Conservation (phyloP, 208 protist species). For the Wallacemonas sp. region DNA sequence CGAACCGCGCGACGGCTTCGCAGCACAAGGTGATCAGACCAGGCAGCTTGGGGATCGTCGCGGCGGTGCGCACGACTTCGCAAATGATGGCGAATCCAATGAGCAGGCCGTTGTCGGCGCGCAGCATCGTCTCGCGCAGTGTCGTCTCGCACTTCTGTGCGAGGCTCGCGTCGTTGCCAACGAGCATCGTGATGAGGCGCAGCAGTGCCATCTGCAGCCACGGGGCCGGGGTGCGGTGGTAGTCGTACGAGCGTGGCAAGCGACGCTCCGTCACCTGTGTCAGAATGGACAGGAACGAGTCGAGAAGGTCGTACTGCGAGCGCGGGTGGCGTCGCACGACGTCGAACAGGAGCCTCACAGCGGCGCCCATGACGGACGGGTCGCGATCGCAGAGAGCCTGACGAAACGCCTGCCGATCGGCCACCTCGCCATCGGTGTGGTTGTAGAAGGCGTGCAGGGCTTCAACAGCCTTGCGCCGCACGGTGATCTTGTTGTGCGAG, state of each 20-base stretch:
- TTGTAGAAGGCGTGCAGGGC: conserved; percentile 88
- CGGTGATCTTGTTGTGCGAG: conserved; percentile 56
- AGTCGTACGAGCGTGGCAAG: conserved; percentile 93
- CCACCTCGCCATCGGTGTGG: conserved; percentile 32
- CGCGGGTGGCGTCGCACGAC: conserved; percentile 35
- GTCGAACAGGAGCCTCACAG: conserved; percentile 86
- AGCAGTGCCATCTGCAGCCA: conserved; percentile 97
- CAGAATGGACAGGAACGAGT: conserved; percentile 93
- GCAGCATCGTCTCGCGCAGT: conserved; percentile 85
- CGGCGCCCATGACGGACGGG: conserved; percentile 95
- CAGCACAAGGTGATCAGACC: conserved; percentile 83
- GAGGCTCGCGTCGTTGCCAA: conserved; percentile 45
- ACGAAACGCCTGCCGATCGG: conserved; percentile 52
- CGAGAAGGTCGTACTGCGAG: conserved; percentile 82
- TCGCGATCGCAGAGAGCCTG: conserved; percentile 93
- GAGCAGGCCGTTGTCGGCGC: conserved; percentile 88
- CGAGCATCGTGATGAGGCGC: conserved; percentile 79
- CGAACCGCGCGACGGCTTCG: conserved; percentile 64
- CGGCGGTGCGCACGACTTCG: conserved; percentile 88
- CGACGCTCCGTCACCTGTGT: conserved; percentile 92
- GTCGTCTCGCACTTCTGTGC: conserved; percentile 70
- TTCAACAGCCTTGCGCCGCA: conserved; percentile 94
- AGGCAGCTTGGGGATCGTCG: conserved; percentile 86
- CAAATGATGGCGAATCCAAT: conserved; percentile 89
- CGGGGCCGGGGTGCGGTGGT: conserved; percentile 96